phyloP scores from a whole-genome alignment of 139 green algal genomes.

The Micromonas commoda region DNA sequence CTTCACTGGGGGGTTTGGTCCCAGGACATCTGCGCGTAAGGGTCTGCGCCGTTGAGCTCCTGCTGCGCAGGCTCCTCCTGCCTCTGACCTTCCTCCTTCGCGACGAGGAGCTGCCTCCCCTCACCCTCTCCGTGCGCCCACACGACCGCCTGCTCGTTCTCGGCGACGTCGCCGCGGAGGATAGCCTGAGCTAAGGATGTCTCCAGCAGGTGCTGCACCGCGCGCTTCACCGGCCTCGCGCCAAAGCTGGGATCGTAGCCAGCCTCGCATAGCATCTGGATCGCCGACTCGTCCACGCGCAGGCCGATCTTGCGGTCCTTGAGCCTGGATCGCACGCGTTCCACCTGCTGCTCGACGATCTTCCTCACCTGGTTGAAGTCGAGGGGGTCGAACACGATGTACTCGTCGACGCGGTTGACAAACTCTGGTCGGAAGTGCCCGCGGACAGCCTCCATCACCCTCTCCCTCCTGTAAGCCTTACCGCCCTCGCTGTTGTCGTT shows the following conservation, averaged over 20 bases:
- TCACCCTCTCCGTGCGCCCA: slow-evolving; percentile 30
- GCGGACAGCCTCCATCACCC: slow-evolving; percentile 60
- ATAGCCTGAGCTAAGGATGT: slow-evolving; percentile 80
- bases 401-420: slow-evolving; percentile 95
- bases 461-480: neutral
- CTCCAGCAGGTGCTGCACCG: slow-evolving; percentile 92
- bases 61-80: too few relatives aligned
- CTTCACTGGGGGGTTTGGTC: too few relatives aligned
- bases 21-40: too few relatives aligned
- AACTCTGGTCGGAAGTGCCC: slow-evolving; percentile 92
- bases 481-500: neutral
- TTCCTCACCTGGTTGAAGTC: slow-evolving; percentile 61
- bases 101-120: neutral
- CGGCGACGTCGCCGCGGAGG: slow-evolving; percentile 60
- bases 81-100: too few relatives aligned
- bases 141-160: slow-evolving; percentile 64
- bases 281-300: slow-evolving; percentile 50
- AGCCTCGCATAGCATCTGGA: slow-evolving; percentile 62
- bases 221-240: slow-evolving; percentile 92
- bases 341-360: slow-evolving; percentile 62
- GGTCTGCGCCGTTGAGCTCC: too few relatives aligned
- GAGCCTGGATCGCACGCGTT: slow-evolving; percentile 63
- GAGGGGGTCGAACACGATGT: slow-evolving; percentile 90
- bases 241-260: slow-evolving; percentile 92
- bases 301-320: slow-evolving; percentile 81